Percentiles rank a stretch among this genome's conserved stretches.
phyloP scores from a whole-genome alignment of 2,329 filamentous ascomycete genomes.

The Aspergillus novofumigatus region DNA sequence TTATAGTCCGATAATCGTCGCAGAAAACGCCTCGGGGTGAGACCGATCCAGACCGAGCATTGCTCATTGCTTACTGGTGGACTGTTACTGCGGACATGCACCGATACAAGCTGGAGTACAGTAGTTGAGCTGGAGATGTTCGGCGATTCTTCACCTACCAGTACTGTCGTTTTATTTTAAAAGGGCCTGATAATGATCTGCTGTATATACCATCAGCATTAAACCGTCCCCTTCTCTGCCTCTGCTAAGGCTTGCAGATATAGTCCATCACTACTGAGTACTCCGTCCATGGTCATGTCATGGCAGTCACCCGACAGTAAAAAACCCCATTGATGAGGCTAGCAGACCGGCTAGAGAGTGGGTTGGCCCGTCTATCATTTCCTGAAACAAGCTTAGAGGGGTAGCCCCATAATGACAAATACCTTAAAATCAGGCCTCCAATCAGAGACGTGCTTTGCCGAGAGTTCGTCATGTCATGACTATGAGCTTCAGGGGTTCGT shows the following conservation, averaged over 20 bases:
- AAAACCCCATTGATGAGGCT: background rate
- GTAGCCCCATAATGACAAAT: conserved; percentile 21
- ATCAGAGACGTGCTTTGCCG: conserved; percentile 4
- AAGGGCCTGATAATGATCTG: background rate
- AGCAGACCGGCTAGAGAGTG: background rate
- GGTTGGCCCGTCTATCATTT: conserved; percentile 14
- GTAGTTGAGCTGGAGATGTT: background rate
- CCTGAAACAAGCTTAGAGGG: conserved; percentile 7
- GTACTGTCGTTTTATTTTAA: background rate
- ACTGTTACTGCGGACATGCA: background rate
- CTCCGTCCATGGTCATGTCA: too few relatives aligned
- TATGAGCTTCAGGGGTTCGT: conserved; percentile 15
- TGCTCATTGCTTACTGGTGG: background rate
- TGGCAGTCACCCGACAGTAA: background rate
- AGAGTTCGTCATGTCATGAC: conserved; percentile 16
- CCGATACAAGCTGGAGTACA: too few relatives aligned
- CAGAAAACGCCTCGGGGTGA: background rate
- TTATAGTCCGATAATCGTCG: background rate
- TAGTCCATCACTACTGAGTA: too few relatives aligned
- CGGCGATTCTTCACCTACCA: background rate
- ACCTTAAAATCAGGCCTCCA: conserved; percentile 18
- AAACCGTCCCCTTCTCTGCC: background rate
- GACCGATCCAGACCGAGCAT: background rate
- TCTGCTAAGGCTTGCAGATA: background rate
- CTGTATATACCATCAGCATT: background rate